These are phyloP conservation scores for Nicotiana undulata DNA, from an alignment of 257 asterid species.

Conservation along the genomic window DNA sequence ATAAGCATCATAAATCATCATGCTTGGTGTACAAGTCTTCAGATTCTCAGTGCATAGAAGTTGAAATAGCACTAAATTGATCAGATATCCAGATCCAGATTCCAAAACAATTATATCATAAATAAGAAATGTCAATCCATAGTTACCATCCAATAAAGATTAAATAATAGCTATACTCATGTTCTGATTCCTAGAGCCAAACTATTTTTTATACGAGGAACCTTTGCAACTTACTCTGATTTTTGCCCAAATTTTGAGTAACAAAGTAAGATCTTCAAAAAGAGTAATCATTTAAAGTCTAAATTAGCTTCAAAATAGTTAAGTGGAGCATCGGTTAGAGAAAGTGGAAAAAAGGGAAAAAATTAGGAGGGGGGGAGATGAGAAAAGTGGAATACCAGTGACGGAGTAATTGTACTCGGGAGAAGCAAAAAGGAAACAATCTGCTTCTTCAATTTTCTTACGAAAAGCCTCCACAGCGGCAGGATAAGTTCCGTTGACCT, in stretches of 20 bases:
- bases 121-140: not conserved
- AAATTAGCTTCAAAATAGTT: not conserved
- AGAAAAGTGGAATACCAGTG: slow-evolving; percentile 37
- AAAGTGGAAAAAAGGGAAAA: not conserved
- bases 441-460: slow-evolving; percentile 72
- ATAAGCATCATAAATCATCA: not conserved
- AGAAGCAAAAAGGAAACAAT: slow-evolving; percentile 71
- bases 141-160: not conserved
- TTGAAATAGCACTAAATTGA: not conserved
- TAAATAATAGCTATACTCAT: not conserved
- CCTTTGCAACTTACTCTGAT: not conserved
- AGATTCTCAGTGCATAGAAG: not conserved
- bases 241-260: not conserved
- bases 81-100: not conserved
- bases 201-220: not conserved
- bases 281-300: not conserved
- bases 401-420: slow-evolving; percentile 91
- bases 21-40: not conserved
- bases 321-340: not conserved
- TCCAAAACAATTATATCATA: not conserved
- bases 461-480: slow-evolving; percentile 78
- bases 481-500: slow-evolving; percentile 69
- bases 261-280: not conserved
- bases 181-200: not conserved
- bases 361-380: too few species aligned